Base-by-base conservation (phyloP, 2,329 filamentous ascomycete genomes). In the Epichloe brachyelytri region DNA sequence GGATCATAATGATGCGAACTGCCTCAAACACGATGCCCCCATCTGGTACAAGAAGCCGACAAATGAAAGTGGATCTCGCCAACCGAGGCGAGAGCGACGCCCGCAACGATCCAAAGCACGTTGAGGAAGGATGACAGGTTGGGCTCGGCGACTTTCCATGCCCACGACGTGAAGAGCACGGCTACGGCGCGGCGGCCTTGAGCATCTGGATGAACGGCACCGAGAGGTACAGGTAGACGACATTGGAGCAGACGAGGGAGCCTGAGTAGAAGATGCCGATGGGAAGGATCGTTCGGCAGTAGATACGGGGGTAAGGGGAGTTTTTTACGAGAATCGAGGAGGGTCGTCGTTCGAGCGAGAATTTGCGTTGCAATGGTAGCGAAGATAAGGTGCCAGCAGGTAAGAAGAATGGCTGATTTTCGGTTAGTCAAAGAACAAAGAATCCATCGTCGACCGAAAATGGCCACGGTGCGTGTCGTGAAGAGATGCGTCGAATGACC, bases 11-110 rank as follows among this genome's bases (percentile, higher is more conserved):
- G 56, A 93, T 73, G 54, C 88, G 83, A 55, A 86, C 76, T 43
- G 88, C 86, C 71, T 94, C 88, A 62, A 90, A 91, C 48, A 84
- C 65, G 58, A 90, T 86, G 56, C 86, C 88, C 77, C 83, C 50
- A 85, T 65, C 70, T 93, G 88, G 69, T 78, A 85, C 36, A 82
- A 55, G 66, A 86, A 81, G 45, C 82, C 82, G 40, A 78, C 60
- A 69, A 80, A 70, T 58, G 80, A 80, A 87, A 86, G 52, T 81
- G 73, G 58, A 86, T 82, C 67, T 86, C 83, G 56, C 83, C 84
- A 34, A 71, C 60, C 53, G 73, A 77, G 37, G 77, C 75, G 22
- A 80, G 63, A 20, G 64, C 68, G 12, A 80, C 76, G 49, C 77
- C 76, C 10, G 68, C 57, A 12, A 78, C 74, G 51, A 80, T 78